Evolutionary conservation across 495 filamentous ascomycete genomes (phyloP).

Genomic region (Lepraria neglecta): DNA sequence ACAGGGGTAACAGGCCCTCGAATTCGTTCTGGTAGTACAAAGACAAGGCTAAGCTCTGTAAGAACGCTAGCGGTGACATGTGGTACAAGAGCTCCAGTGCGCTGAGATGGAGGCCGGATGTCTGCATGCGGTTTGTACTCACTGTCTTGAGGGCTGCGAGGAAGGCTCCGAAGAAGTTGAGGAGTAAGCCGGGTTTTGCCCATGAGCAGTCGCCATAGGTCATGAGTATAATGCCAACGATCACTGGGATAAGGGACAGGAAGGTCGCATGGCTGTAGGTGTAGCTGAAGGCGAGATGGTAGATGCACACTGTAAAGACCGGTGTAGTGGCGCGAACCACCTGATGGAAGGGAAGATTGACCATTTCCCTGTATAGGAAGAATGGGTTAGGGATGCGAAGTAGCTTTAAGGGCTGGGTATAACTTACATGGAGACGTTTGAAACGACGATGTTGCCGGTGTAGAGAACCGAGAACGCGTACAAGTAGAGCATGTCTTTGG

Average conservation of each 20-base stretch:
- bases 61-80: constrained; percentile 49
- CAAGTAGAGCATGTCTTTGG: constrained; percentile 40
- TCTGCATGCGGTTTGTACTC: constrained; percentile 50
- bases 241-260: constrained; percentile 50
- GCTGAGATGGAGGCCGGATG: constrained; percentile 42
- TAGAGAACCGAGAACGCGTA: constrained; percentile 50
- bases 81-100: constrained; percentile 48
- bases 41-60: constrained; percentile 41
- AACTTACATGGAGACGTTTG: constrained; percentile 35
- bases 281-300: constrained; percentile 41
- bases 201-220: constrained; percentile 54
- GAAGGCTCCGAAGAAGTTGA: constrained; percentile 48
- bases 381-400: not conserved
- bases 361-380: constrained; percentile 35
- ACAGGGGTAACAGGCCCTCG: not conserved
- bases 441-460: constrained; percentile 53
- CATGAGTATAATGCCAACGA: constrained; percentile 47
- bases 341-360: constrained; percentile 54
- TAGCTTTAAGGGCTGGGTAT: not conserved
- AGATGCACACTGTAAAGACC: constrained; percentile 49
- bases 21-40: constrained; percentile 43
- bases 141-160: constrained; percentile 52
- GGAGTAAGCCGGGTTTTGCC: constrained; percentile 43
- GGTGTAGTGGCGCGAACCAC: constrained; percentile 51
- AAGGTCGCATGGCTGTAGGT: constrained; percentile 45